phyloP scores from a whole-genome alignment of 805 yeast genomes.

The Debaryomyces hansenii region DNA sequence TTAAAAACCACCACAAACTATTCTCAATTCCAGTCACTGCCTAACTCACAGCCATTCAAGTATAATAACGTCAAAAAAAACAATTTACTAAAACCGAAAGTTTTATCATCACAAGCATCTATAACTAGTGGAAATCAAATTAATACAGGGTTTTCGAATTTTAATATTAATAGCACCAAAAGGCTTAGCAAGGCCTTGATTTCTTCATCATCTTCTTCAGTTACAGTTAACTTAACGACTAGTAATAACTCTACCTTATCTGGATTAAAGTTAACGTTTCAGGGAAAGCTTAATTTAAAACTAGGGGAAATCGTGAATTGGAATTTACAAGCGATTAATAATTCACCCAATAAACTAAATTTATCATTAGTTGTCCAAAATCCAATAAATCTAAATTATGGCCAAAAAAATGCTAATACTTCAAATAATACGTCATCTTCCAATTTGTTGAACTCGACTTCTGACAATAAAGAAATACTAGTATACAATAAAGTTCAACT shows the following conservation, averaged over 20 bases:
- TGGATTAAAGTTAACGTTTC: slow-evolving; percentile 49
- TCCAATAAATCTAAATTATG: slow-evolving; percentile 17
- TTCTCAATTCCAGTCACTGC: slow-evolving; percentile 23
- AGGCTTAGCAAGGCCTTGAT: not conserved
- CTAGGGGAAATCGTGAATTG: slow-evolving; percentile 63
- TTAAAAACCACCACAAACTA: slow-evolving; percentile 25
- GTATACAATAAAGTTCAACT: slow-evolving; percentile 24
- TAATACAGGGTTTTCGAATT: not conserved
- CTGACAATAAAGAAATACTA: slow-evolving; percentile 10
- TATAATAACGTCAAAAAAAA: slow-evolving; percentile 16
- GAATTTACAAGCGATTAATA: slow-evolving; percentile 67
- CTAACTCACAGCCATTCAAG: slow-evolving; percentile 8
- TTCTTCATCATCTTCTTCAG: slow-evolving; percentile 23
- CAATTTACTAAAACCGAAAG: slow-evolving; percentile 16
- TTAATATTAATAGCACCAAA: slow-evolving; percentile 2
- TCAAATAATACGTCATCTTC: slow-evolving; percentile 14
- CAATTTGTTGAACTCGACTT: slow-evolving; percentile 13
- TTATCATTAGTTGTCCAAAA: slow-evolving; percentile 47
- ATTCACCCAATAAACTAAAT: slow-evolving; percentile 49
- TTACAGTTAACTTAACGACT: slow-evolving; percentile 37
- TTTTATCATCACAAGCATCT: slow-evolving; percentile 6
- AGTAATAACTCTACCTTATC: slow-evolving; percentile 25
- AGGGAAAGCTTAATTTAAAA: slow-evolving; percentile 60
- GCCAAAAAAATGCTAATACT: slow-evolving; percentile 4
- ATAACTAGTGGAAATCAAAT: slow-evolving; percentile 1